Evolutionary conservation across 2,329 filamentous ascomycete species (phyloP), one percentile per base, ranked within the genome.

Genomic region (Trichophyton simii): DNA sequence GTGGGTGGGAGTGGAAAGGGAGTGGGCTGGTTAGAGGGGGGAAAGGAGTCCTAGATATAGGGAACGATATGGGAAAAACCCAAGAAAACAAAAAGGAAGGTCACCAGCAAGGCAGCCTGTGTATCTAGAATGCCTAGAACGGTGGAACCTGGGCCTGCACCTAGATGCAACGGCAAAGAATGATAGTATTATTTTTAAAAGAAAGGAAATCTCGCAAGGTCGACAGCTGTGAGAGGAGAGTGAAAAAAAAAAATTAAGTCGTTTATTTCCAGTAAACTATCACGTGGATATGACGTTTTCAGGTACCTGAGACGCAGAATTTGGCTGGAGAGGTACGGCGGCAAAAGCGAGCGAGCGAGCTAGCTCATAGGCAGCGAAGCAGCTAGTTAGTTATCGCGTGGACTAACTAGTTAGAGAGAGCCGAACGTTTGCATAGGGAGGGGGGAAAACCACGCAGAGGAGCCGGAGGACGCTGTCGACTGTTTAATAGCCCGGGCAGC

Each of bases 211-310:
- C 50, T 55, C 50, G 50, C 50, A 55, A n/a, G 28, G 8, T 38
- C 34, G 28, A 31, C 28, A 7, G 28, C n/a, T n/a, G n/a, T 7
- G 28, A 7, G 28, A 31, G 28, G 6, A 28, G 28, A 28, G 5
- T 15, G 50, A 55, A 34, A 55, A 22, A 55, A 50, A 28, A 22
- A 22, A 50, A 9, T 8, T 11, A 22, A 50, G 20, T 8, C 22
- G 25, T 25, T 28, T 13, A 50, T 15, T 36, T 28, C 28, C 50
- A 55, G 28, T 28, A 28, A 28, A 38, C 13, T 36, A 55, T 55
- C 50, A 55, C 50, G 50, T 55, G 50, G 50, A 55, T 34, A 55
- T 55, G 50, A 55, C 50, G 50, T 55, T 15, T 55, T 6, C 6
- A 38, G 25, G 50, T 55, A 55, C n/a, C 50, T 28, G 22, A n/a